Conservation (phyloP, 805 yeast genomes). For the Maudiozyma bulderi region DNA sequence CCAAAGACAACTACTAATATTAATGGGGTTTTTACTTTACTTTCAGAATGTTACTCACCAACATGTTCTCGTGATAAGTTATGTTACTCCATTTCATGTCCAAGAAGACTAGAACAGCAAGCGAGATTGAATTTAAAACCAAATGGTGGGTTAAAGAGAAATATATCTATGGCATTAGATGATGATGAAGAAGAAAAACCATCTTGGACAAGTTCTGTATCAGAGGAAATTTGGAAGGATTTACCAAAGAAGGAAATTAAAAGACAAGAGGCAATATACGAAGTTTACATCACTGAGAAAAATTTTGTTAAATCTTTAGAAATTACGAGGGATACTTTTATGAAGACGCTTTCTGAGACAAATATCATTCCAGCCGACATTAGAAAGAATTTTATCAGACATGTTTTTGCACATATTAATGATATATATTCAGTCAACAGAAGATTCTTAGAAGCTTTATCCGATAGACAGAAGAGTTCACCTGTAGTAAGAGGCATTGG, state of each 20-base stretch:
- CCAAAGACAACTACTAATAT: constrained; percentile 22
- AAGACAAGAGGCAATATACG: constrained; percentile 92
- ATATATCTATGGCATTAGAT: constrained; percentile 33
- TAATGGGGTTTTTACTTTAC: constrained; percentile 84
- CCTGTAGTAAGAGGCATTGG: constrained; percentile 82
- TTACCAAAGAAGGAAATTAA: constrained; percentile 78
- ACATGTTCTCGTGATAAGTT: constrained; percentile 83
- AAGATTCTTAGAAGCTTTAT: constrained; percentile 78
- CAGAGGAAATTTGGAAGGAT: constrained; percentile 64
- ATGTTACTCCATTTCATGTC: constrained; percentile 95
- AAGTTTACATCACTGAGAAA: constrained; percentile 85
- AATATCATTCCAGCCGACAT: constrained; percentile 82
- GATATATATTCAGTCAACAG: constrained; percentile 80
- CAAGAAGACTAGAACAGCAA: constrained; percentile 90
- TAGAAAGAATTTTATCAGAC: constrained; percentile 81
- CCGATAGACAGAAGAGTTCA: constrained; percentile 74
- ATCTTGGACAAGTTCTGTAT: constrained; percentile 89
- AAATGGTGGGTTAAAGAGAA: constrained; percentile 71
- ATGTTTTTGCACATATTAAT: constrained; percentile 82
- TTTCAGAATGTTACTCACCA: constrained; percentile 94
- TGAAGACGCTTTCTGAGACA: constrained; percentile 78
- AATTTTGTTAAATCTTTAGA: constrained; percentile 93
- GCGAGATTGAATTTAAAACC: constrained; percentile 84
- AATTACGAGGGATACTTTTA: constrained; percentile 86
- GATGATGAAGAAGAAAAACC: constrained; percentile 60